A percentile compares a stretch with the other conserved stretches of the same genome.
These are phyloP conservation scores for Gossypium gossypioides DNA, from an alignment of 441 rosid species.

Conservation along the genomic window DNA sequence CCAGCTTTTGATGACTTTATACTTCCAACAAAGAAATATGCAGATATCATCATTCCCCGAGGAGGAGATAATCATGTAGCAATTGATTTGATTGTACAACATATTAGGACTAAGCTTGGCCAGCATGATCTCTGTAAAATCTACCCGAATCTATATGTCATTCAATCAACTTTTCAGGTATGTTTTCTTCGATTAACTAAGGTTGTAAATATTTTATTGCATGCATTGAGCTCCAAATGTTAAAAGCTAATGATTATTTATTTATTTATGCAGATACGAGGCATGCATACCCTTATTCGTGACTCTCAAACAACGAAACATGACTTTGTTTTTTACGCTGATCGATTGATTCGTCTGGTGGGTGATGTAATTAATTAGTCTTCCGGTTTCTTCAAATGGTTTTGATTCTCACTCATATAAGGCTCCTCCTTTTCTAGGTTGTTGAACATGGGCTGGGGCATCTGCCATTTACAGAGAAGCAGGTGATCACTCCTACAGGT, in stretches of 20 bases:
- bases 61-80: conserved; percentile 99
- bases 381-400: not conserved
- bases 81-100: conserved; percentile 94
- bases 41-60: conserved; percentile 94
- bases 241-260: conserved; percentile 1
- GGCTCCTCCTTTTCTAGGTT: conserved; percentile 40
- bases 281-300: conserved; percentile 97
- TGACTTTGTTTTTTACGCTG: conserved; percentile 90
- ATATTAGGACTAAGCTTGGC: conserved; percentile 87
- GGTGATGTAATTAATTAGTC: conserved; percentile 11
- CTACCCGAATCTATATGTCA: conserved; percentile 82
- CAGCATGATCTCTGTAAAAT: conserved; percentile 97
- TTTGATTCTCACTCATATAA: not conserved
- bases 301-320: conserved; percentile 87
- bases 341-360: conserved; percentile 91
- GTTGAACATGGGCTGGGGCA: conserved; percentile 98
- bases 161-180: conserved; percentile 97
- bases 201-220: not conserved
- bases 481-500: conserved; percentile 92
- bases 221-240: not conserved
- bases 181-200: conserved; percentile 4
- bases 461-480: conserved; percentile 92
- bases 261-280: conserved; percentile 64
- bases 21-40: conserved; percentile 93
- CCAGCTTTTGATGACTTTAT: conserved; percentile 96